These are phyloP conservation scores for Epichloe glyceriae DNA, from an alignment of 2,329 filamentous ascomycete genomes.

Conservation along the genomic window DNA sequence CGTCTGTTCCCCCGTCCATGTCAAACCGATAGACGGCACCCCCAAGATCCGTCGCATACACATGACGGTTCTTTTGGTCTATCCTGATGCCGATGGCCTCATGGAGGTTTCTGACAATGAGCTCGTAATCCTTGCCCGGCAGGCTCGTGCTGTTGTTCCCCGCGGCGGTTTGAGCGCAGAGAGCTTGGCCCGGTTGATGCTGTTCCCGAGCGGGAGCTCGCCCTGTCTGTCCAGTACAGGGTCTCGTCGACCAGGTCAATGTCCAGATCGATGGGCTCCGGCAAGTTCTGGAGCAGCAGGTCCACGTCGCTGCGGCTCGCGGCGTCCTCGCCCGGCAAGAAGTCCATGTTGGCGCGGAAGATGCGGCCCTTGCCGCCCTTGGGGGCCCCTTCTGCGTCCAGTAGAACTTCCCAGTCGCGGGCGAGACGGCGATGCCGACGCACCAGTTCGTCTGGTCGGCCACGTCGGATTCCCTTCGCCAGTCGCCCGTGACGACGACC, in stretches of 20 bases:
- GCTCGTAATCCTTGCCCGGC: slow-evolving; percentile 13
- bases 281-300: slow-evolving; percentile 29
- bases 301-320: slow-evolving; percentile 27
- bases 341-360: slow-evolving; percentile 32
- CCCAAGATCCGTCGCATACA: slow-evolving; percentile 28
- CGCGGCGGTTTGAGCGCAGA: not conserved
- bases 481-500: slow-evolving; percentile 24
- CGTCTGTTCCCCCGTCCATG: slow-evolving; percentile 18
- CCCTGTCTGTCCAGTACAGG: slow-evolving; percentile 52
- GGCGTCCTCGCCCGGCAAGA: slow-evolving; percentile 21
- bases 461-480: slow-evolving; percentile 10
- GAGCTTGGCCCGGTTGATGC: slow-evolving; percentile 28
- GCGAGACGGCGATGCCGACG: slow-evolving; percentile 40
- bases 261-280: slow-evolving; percentile 46
- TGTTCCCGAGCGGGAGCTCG: slow-evolving; percentile 41
- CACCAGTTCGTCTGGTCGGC: slow-evolving; percentile 32
- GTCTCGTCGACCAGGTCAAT: slow-evolving; percentile 30
- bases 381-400: slow-evolving; percentile 48
- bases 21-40: slow-evolving; percentile 24
- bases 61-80: slow-evolving; percentile 19
- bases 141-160: not conserved
- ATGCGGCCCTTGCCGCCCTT: slow-evolving; percentile 40
- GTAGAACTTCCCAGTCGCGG: slow-evolving; percentile 32
- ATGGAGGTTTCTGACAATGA: slow-evolving; percentile 24
- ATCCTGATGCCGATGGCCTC: slow-evolving; percentile 34